Evolutionary conservation across 352 stramenopile genomes (phyloP).

Genomic region (Pilasporangium apinafurcum): DNA sequence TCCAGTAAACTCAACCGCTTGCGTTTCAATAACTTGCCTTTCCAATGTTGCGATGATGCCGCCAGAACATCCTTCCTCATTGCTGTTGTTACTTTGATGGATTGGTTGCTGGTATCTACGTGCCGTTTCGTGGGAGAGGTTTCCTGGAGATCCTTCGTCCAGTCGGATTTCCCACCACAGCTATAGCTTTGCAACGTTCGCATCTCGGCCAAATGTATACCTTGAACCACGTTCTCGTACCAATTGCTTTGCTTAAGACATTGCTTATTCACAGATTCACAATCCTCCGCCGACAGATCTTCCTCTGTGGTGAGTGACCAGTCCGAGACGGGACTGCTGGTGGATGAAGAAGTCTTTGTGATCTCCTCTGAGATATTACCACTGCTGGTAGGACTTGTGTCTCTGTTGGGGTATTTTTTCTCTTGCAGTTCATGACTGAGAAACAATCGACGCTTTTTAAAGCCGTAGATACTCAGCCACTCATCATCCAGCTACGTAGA

Average conservation of each 20-base stretch:
- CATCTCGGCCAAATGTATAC: constrained; percentile 48
- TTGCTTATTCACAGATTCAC: constrained; percentile 6
- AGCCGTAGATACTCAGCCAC: constrained; percentile 62
- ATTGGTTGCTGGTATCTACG: background rate
- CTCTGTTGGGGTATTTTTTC: constrained; percentile 3
- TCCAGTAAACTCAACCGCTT: constrained; percentile 52
- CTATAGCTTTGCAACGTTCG: constrained; percentile 49
- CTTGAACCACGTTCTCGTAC: constrained; percentile 41
- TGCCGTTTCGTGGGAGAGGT: constrained; percentile 10
- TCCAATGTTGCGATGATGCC: constrained; percentile 2
- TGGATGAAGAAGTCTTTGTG: constrained; percentile 8
- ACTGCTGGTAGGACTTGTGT: background rate
- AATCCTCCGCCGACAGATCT: constrained; percentile 15
- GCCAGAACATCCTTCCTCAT: constrained; percentile 2
- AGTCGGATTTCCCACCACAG: constrained; percentile 56
- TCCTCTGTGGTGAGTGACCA: constrained; percentile 43
- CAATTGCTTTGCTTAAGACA: constrained; percentile 23
- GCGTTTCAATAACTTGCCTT: constrained; percentile 15
- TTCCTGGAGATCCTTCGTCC: constrained; percentile 29
- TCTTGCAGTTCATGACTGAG: constrained; percentile 22
- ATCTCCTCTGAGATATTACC: background rate
- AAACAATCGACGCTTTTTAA: constrained; percentile 61
- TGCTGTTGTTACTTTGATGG: background rate
- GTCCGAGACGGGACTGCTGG: constrained; percentile 39
- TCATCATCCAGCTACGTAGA: constrained; percentile 40